Percentiles rank a stretch among this genome's conserved stretches.
Conservation (phyloP, 2,329 filamentous ascomycete genomes). For the Aspergillus sp. region DNA sequence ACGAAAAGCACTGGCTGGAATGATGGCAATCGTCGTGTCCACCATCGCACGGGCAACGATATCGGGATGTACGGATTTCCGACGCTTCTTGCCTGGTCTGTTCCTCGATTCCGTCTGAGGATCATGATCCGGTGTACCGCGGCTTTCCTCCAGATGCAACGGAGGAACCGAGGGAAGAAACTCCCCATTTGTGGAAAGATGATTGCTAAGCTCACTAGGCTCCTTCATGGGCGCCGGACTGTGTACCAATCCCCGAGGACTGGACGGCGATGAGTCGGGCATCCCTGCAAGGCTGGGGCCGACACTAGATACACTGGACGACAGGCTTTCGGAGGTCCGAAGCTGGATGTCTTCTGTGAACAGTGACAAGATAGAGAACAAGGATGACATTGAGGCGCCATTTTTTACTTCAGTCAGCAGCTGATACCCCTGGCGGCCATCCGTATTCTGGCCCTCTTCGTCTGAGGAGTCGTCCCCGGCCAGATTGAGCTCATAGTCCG, state of each 20-base stretch:
- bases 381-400: slow-evolving; percentile 94
- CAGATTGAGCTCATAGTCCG: slow-evolving; percentile 39
- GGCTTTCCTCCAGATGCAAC: slow-evolving; percentile 63
- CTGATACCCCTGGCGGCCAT: slow-evolving; percentile 81
- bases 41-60: slow-evolving; percentile 94
- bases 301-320: slow-evolving; percentile 34
- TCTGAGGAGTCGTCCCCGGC: slow-evolving; percentile 53
- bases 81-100: slow-evolving; percentile 30
- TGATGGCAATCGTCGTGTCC: slow-evolving; percentile 97
- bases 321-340: slow-evolving; percentile 60
- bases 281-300: slow-evolving; percentile 25
- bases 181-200: slow-evolving; percentile 25
- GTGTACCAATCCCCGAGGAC: slow-evolving; percentile 30
- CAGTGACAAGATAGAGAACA: slow-evolving; percentile 94
- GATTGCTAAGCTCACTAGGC: slow-evolving; percentile 15
- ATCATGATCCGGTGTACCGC: slow-evolving; percentile 25
- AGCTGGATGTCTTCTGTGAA: slow-evolving; percentile 95
- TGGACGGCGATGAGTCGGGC: slow-evolving; percentile 39
- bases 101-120: slow-evolving; percentile 18
- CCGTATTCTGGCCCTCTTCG: slow-evolving; percentile 64
- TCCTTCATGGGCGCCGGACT: slow-evolving; percentile 25
- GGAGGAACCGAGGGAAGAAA: slow-evolving; percentile 66
- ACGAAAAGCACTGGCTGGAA: slow-evolving; percentile 92
- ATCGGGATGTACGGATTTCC: slow-evolving; percentile 85
- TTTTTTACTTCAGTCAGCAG: slow-evolving; percentile 96